These are phyloP conservation scores for Cytospora chrysosperma DNA, from an alignment of 2,329 filamentous ascomycete genomes.

Conservation along the genomic window DNA sequence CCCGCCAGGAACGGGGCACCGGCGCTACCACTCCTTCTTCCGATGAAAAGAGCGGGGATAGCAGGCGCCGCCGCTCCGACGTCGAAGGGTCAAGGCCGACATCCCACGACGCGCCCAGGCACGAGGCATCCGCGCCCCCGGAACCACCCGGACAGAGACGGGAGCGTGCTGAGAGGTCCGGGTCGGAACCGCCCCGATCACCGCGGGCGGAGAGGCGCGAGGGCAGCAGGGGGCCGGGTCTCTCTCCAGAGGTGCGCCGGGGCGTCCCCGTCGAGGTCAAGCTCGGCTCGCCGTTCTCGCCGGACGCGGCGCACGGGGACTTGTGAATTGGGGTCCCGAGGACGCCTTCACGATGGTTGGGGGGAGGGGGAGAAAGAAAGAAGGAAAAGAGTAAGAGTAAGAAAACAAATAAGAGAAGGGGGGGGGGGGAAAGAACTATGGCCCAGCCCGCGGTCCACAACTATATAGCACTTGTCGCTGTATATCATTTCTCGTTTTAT, in stretches of 20 bases:
- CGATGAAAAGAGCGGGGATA: not conserved
- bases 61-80: not conserved
- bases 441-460: not conserved
- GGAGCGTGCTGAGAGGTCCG: not conserved
- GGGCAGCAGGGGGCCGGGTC: not conserved
- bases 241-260: not conserved
- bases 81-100: not conserved
- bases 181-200: not conserved
- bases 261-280: slow-evolving; percentile 18
- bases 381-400: too few species aligned
- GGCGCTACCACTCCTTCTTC: not conserved
- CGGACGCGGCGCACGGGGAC: slow-evolving; percentile 1
- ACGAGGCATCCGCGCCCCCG: not conserved
- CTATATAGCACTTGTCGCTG: not conserved
- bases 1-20: not conserved
- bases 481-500: not conserved
- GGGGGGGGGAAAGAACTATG: too few species aligned
- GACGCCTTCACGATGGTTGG: too few species aligned
- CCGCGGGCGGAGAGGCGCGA: not conserved
- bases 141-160: not conserved
- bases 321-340: not conserved
- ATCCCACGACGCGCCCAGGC: not conserved
- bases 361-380: too few species aligned
- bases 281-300: slow-evolving; percentile 21
- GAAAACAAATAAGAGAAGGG: too few species aligned